Base-by-base conservation (phyloP, 1,139 yeast genomes). In the Yamadazyma atmosphaerica region DNA sequence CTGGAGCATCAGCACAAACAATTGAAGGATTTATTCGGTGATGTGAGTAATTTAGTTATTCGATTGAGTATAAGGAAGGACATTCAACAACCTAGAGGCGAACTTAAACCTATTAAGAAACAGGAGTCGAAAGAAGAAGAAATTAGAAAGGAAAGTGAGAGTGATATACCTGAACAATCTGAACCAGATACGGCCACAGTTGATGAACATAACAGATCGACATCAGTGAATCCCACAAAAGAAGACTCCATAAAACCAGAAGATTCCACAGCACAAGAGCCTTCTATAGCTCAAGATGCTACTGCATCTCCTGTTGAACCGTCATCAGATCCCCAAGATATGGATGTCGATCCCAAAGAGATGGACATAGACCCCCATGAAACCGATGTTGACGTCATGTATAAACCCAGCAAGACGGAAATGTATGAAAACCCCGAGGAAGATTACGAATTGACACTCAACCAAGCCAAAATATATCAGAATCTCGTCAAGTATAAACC, bases 381-480 rank as follows among this genome's bases (percentile, higher is more conserved):
- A 9, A 4, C 22, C 12, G 14, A 35, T 15, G 24, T 29, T 4
- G 47, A 40, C 18, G 36, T 41, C 10, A 35, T 49, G 17, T 50
- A 50, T 34, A 43, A 46, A 35, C 54, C 54, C 2, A 26, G 39
- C 5, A 10, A 35, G 2, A 33, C 32, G 2, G 38, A 45, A 9
- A 41, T 45, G 1, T 70, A 69, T 42, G 72, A 70, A 28, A 71
- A 71, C 41, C 74, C 75, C 2, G 75, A 69, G 14, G 67, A 62
- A 35, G 76, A 71, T 35, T 77, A 76, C 50, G 74, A 75, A 27
- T 54, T 78, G 51, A 74, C 83, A 0, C 66, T 76, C 1, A 61
- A 71, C 8, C 82, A 79, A 42, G 83, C 80, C 1, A 72, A 72
- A 47, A 64, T 63, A 12, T 80, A 79, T 50, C 82, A 75, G 49